Evolutionary conservation across 768 basidiomycete genomes (phyloP).

Genomic region (Mrakia gelida): DNA sequence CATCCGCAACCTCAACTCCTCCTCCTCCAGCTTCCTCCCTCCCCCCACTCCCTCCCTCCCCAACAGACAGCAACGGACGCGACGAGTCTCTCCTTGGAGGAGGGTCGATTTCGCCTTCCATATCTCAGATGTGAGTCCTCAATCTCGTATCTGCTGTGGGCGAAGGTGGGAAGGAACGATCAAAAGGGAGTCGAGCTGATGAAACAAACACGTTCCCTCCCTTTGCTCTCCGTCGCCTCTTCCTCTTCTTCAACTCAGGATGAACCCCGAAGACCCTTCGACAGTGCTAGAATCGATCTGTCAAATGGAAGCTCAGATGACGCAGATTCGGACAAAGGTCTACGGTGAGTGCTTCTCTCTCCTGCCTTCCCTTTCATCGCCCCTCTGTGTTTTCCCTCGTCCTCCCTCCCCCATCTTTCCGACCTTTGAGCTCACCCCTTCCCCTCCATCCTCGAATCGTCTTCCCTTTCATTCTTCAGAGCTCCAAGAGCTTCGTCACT

Average conservation of each 20-base stretch:
- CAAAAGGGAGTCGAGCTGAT: background rate
- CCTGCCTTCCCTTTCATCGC: background rate
- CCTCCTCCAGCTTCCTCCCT: background rate
- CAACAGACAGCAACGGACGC: background rate
- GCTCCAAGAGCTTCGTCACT: conserved; percentile 24
- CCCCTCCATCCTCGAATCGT: too few relatives aligned
- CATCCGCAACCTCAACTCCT: background rate
- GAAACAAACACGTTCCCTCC: background rate
- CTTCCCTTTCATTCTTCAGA: background rate
- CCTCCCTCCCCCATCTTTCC: background rate
- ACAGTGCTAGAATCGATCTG: background rate
- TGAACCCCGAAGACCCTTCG: background rate
- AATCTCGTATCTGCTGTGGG: background rate
- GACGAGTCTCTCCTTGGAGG: background rate
- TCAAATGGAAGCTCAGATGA: background rate
- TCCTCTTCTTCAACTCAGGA: background rate
- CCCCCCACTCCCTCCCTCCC: background rate
- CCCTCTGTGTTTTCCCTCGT: background rate
- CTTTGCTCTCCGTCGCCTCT: background rate
- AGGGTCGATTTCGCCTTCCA: background rate
- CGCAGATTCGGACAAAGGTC: background rate
- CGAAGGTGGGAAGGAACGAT: background rate
- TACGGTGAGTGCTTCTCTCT: background rate
- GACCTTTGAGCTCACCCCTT: background rate
- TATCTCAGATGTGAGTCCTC: background rate